Conservation (phyloP, 2,329 filamentous ascomycete species). For the Monosporascus sp. region DNA sequence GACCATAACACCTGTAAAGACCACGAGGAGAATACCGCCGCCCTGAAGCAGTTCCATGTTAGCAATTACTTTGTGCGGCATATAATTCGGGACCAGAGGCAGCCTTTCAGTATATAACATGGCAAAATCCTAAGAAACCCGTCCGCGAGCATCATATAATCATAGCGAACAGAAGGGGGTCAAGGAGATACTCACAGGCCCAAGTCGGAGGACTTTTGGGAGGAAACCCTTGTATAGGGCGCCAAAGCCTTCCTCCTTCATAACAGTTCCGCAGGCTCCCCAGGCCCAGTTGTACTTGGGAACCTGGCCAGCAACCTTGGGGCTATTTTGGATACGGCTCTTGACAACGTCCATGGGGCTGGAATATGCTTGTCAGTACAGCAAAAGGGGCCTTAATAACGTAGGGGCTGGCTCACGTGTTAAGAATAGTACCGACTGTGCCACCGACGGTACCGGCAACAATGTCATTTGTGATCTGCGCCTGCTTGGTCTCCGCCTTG, state of each 20-base stretch:
- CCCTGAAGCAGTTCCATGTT: conserved; percentile 6
- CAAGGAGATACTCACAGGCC: conserved; percentile 28
- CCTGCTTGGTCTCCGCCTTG: conserved; percentile 70
- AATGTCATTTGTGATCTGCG: conserved; percentile 82
- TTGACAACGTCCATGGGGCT: conserved; percentile 91
- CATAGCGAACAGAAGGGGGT: not conserved
- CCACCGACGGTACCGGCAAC: conserved; percentile 84
- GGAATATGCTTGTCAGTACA: not conserved
- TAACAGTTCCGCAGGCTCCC: conserved; percentile 78
- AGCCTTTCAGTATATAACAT: too few relatives aligned
- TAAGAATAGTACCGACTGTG: conserved; percentile 81
- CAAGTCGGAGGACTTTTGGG: conserved; percentile 80
- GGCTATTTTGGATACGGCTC: conserved; percentile 92
- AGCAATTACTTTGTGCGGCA: not conserved
- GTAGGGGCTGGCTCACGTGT: conserved; percentile 50
- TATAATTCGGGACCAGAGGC: too few relatives aligned
- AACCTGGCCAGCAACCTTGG: conserved; percentile 71
- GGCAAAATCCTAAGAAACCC: too few relatives aligned
- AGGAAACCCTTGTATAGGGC: conserved; percentile 97
- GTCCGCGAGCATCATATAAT: not conserved
- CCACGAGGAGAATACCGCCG: conserved; percentile 65
- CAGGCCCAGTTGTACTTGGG: conserved; percentile 99
- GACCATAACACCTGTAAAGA: conserved; percentile 76
- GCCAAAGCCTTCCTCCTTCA: conserved; percentile 85
- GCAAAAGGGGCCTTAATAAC: not conserved